Conservation (phyloP, 306 rosid genomes). For the Astragalus membranaceus region DNA sequence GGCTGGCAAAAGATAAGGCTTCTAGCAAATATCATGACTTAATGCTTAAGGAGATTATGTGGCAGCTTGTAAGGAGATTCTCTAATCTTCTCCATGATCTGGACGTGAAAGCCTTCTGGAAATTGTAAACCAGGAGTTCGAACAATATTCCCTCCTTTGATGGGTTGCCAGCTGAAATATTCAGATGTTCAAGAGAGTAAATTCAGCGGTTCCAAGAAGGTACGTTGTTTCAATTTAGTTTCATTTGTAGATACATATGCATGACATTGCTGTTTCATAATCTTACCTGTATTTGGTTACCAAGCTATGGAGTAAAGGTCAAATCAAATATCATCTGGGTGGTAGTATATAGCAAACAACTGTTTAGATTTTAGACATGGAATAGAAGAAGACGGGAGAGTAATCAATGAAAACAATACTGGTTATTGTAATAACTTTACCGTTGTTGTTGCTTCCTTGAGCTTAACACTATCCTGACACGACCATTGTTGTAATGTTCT, state of each 20-base stretch:
- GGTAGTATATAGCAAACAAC: not conserved
- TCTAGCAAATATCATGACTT: too few relatives aligned
- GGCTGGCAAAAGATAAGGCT: too few relatives aligned
- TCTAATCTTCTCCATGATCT: too few relatives aligned
- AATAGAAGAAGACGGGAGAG: not conserved
- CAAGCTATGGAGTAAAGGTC: constrained; percentile 62
- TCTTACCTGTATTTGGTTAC: constrained; percentile 79
- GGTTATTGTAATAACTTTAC: constrained; percentile 27
- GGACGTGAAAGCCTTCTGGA: constrained; percentile 71
- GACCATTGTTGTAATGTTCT: constrained; percentile 58
- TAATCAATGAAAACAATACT: not conserved
- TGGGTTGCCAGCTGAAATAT: constrained; percentile 46
- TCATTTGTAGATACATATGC: not conserved
- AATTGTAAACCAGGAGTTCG: constrained; percentile 74
- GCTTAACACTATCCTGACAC: constrained; percentile 42
- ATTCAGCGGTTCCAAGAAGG: not conserved
- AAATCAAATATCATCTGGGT: constrained; percentile 92
- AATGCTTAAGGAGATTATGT: too few relatives aligned
- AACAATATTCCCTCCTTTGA: constrained; percentile 69
- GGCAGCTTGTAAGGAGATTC: too few relatives aligned
- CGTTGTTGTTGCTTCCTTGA: constrained; percentile 83
- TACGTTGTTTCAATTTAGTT: not conserved
- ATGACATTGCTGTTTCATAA: not conserved
- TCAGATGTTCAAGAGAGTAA: constrained; percentile 12
- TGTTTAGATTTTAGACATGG: constrained; percentile 29